These are phyloP conservation scores for Fusarium duplospermum DNA, from an alignment of 2,329 filamentous ascomycete genomes.

Conservation along the genomic window DNA sequence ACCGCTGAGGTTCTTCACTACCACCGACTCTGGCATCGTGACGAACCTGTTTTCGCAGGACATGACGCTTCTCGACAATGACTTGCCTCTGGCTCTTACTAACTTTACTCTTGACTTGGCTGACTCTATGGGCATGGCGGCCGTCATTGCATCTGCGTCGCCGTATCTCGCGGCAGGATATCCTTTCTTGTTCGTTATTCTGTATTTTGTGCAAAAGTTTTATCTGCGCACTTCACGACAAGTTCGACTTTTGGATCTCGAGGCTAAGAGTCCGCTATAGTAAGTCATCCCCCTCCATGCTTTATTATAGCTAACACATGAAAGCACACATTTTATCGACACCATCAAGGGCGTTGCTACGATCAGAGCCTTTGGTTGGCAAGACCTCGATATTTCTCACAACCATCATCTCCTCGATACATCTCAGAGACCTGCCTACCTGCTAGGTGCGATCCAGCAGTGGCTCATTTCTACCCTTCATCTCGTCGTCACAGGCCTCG, in stretches of 20 bases:
- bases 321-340: constrained; percentile 64
- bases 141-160: constrained; percentile 57
- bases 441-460: constrained; percentile 67
- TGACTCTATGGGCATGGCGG: constrained; percentile 55
- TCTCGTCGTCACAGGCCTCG: constrained; percentile 60
- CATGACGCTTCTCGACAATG: constrained; percentile 54
- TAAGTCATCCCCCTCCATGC: constrained; percentile 12
- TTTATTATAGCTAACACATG: neutral
- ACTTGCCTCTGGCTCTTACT: constrained; percentile 50
- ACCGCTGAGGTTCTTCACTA: constrained; percentile 56
- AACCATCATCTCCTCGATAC: constrained; percentile 63
- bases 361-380: constrained; percentile 68
- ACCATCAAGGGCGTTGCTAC: constrained; percentile 66
- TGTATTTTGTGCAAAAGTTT: constrained; percentile 66
- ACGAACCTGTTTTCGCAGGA: constrained; percentile 61
- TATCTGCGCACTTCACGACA: constrained; percentile 72
- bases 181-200: constrained; percentile 57
- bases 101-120: constrained; percentile 44
- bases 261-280: constrained; percentile 65
- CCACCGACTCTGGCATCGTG: constrained; percentile 55
- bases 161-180: constrained; percentile 62
- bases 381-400: constrained; percentile 45
- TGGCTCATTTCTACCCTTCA: constrained; percentile 67
- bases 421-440: constrained; percentile 68
- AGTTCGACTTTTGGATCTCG: constrained; percentile 69